Evolutionary conservation across 2,329 filamentous ascomycete genomes (phyloP), one percentile per base, ranked within the genome.

Genomic region (Aphanoascus verrucosus): DNA sequence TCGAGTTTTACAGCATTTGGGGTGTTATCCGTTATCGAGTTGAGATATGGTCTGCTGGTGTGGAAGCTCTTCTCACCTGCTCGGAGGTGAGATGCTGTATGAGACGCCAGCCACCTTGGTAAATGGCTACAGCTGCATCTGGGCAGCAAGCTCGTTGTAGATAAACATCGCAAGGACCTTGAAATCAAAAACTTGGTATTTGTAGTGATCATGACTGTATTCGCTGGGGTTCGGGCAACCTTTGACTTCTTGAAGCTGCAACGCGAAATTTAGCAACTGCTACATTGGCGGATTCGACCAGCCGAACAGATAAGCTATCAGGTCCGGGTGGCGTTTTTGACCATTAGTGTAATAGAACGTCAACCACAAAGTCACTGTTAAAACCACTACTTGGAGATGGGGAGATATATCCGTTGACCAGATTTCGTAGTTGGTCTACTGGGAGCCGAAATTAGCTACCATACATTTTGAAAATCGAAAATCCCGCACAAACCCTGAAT

Each of bases 281-380:
- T 23, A 34, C 3, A 23, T 23, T 19, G 40, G 49, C n/a, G 2
- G 1, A 44, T 43, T 1, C 14, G 1, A 31, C 19, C 40, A 23
- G 14, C 38, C 49, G 40, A 44, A 51, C 6, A 5, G 40, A 49
- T 49, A 49, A 49, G 46, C 15, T 51, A 40, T 40, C 31, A 23
- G 11, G 7, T 37, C 23, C 17, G 6, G 40, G 28, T 15, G 12
- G 17, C 40, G 7, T 20, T n/a, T 35, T 35, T 19, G 31, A 32
- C 38, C 38, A 43, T 42, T 19, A 20, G n/a, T n/a, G 49, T 40
- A 51, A 28, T 28, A 28, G 23, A 7, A 28, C 23, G 23, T 28
- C 23, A 28, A 28, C 7, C 23, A 28, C 7, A 7, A 28, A 28
- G 23, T 28, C 23, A 28, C 23, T 28, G n/a, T n/a, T 28, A 4